These are phyloP conservation scores for Kodamaea sp. DNA, from an alignment of 1,139 yeast species.

Conservation along the genomic window DNA sequence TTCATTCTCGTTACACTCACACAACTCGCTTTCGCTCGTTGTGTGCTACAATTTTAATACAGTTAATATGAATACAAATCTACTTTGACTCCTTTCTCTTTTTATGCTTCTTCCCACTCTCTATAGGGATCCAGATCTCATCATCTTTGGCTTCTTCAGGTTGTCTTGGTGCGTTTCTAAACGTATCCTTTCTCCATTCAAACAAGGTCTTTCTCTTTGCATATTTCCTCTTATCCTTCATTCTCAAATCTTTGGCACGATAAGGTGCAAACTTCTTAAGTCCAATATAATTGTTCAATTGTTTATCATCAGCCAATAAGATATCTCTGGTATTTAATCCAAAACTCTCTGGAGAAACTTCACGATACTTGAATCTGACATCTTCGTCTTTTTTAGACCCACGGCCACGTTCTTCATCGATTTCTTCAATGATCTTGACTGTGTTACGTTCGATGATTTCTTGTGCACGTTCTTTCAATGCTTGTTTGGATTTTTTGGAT, in stretches of 20 bases:
- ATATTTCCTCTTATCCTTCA: slow-evolving; percentile 79
- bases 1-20: too few species aligned
- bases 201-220: slow-evolving; percentile 77
- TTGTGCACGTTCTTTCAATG: slow-evolving; percentile 65
- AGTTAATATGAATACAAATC: too few species aligned
- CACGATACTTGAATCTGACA: slow-evolving; percentile 75
- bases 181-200: slow-evolving; percentile 88
- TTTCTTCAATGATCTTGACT: slow-evolving; percentile 52
- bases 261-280: slow-evolving; percentile 92
- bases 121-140: slow-evolving; percentile 39
- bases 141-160: slow-evolving; percentile 31
- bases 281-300: slow-evolving; percentile 79
- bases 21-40: too few species aligned
- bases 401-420: slow-evolving; percentile 61
- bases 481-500: slow-evolving; percentile 59
- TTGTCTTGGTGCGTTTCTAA: slow-evolving; percentile 57
- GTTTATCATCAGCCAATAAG: slow-evolving; percentile 81
- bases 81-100: slow-evolving; percentile 4
- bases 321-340: slow-evolving; percentile 88
- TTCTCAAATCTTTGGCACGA: slow-evolving; percentile 67
- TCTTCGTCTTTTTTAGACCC: slow-evolving; percentile 39
- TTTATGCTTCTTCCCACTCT: slow-evolving; percentile 9
- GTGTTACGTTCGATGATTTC: slow-evolving; percentile 54
- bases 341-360: slow-evolving; percentile 91
- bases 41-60: too few species aligned